Evolutionary conservation across 306 rosid genomes (phyloP).

Genomic region (Vachellia collinsii): DNA sequence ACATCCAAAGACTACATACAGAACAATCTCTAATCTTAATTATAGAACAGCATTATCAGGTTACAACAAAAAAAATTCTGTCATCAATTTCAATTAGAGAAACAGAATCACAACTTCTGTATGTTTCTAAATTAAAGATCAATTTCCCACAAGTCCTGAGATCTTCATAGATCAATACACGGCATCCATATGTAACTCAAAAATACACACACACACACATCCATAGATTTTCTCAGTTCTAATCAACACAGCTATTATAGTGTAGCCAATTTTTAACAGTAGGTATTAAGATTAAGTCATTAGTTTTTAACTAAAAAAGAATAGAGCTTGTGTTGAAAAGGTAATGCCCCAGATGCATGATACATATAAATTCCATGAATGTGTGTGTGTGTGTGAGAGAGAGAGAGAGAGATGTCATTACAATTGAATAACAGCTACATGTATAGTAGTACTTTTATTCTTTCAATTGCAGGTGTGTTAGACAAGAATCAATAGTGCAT

Average conservation of each 20-base stretch:
- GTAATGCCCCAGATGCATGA: not conserved
- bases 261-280: slow-evolving; percentile 8
- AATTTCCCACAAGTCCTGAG: not conserved
- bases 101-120: slow-evolving; percentile 1
- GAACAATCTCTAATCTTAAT: not conserved
- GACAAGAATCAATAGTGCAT: not conserved
- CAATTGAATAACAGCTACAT: not conserved
- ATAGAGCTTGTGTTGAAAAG: slow-evolving; percentile 16
- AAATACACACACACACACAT: not conserved
- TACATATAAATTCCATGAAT: not conserved
- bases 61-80: not conserved
- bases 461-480: not conserved
- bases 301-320: not conserved
- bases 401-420: not conserved
- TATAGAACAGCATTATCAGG: not conserved
- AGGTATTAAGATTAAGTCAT: not conserved
- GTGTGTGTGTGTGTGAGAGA: no score
- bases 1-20: slow-evolving; percentile 1
- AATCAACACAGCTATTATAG: not conserved
- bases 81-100: not conserved
- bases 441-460: not conserved
- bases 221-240: slow-evolving; percentile 1
- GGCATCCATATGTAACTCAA: no score
- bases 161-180: slow-evolving; percentile 8
- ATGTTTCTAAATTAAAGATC: slow-evolving; percentile 8